Conservation (phyloP, 257 asterid genomes). For the Galeopsis tetrahit region DNA sequence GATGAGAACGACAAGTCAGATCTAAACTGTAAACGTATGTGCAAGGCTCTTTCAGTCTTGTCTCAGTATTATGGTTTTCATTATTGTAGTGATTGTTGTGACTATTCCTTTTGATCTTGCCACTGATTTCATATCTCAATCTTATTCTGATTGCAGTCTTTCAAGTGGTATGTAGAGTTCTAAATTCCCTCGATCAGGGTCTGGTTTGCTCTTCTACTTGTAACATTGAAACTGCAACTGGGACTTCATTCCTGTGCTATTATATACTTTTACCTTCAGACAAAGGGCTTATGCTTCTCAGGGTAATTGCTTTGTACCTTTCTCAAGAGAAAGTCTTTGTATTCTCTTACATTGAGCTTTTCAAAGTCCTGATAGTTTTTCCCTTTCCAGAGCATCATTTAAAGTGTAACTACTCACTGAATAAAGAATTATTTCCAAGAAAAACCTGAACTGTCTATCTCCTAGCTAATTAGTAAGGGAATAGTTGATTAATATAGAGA, state of each 20-base stretch:
- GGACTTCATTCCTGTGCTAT: conserved; percentile 75
- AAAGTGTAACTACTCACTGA: conserved; percentile 1
- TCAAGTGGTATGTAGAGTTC: conserved; percentile 67
- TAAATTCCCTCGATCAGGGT: conserved; percentile 89
- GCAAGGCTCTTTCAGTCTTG: conserved; percentile 33
- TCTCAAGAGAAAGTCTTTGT: not conserved
- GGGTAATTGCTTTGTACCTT: conserved; percentile 53
- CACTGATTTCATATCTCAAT: conserved; percentile 30
- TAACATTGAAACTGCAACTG: conserved; percentile 71
- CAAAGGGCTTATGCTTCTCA: conserved; percentile 85
- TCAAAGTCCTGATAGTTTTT: conserved; percentile 14
- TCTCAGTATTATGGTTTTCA: conserved; percentile 28
- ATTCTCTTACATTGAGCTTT: not conserved
- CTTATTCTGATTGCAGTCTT: conserved; percentile 63
- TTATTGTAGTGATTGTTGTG: conserved; percentile 5
- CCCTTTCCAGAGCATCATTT: not conserved
- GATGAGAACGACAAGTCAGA: conserved; percentile 62
- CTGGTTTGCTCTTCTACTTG: conserved; percentile 84
- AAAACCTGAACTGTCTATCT: conserved; percentile 1
- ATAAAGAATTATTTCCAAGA: not conserved
- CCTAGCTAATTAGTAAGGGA: conserved; percentile 5
- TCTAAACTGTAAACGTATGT: conserved; percentile 60
- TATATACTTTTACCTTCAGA: conserved; percentile 91
- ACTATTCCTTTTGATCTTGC: conserved; percentile 21
- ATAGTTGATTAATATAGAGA: conserved; percentile 13